Base-by-base conservation (phyloP, 2,329 filamentous ascomycete genomes). In the Cordyceps cateniannulata region DNA sequence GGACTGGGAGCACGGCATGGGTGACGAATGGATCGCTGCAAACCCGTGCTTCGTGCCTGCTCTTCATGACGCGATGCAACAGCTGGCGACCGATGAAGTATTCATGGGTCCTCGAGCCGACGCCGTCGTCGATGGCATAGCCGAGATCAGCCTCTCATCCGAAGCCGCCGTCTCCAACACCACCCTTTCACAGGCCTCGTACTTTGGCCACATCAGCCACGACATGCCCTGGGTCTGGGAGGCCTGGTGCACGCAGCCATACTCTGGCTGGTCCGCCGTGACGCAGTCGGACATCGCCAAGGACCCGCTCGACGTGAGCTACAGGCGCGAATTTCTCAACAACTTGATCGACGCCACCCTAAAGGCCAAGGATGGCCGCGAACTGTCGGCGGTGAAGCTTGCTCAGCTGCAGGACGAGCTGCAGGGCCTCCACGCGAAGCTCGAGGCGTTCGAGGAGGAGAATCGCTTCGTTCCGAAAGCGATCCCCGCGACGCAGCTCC, bases 161-260 rank as follows among this genome's bases (percentile, higher is more conserved):
- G 27, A 4, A 4, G 0, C 25, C 42, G 32, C 10, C 42, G 1
- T 49, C 51, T n/a, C n/a, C n/a, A n/a, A n/a, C 1, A 7, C 24
- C 14, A 62, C 42, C 14, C 35, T 61, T 1, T 53, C 62, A 14
- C 57, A 53, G 27, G 61, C 57, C 1, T 45, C 50, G 18, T 63
- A 63, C 42, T 51, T 40, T 14, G 38, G 18, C 3, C 45, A 50
- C 3, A 45, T 65, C 27, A 20, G 56, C 10, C 48, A 45, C 10
- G 38, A 54, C 10, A 61, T 55, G 60, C 63, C 63, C 16, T 65
- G 63, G 63, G 51, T 63, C n/a, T 65, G 63, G 62, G 63, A 65
- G 25, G 42, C 53, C 1, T 65, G 63, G 63, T 63, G 62, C 59
- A 40, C 22, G 2, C 49, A 58, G 6, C 60, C 63, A 1, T 62